Evolutionary conservation across 2,329 filamentous ascomycete species (phyloP).

Genomic region (Venturia nashicola): DNA sequence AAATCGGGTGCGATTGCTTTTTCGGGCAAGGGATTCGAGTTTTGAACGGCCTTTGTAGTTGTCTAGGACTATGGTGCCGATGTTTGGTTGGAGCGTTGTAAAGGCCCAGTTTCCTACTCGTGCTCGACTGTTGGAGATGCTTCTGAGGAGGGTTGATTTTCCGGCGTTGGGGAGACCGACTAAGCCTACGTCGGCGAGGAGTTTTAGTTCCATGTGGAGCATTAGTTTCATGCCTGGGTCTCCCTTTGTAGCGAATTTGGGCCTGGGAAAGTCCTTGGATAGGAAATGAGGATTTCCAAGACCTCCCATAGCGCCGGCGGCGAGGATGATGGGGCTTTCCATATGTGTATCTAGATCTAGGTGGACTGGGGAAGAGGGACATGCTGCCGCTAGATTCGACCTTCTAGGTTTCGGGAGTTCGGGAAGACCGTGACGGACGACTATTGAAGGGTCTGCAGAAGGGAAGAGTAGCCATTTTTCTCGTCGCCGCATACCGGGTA

Average conservation of each 20-base stretch:
- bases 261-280: conserved; percentile 58
- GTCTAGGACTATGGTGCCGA: conserved; percentile 90
- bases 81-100: conserved; percentile 87
- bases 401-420: conserved; percentile 42
- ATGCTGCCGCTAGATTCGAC: conserved; percentile 48
- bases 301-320: conserved; percentile 78
- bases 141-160: conserved; percentile 82
- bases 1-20: conserved; percentile 57
- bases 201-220: conserved; percentile 81
- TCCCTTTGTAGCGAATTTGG: conserved; percentile 80
- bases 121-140: conserved; percentile 77
- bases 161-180: conserved; percentile 94
- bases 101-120: conserved; percentile 93
- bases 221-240: conserved; percentile 67
- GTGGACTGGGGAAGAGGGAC: conserved; percentile 59
- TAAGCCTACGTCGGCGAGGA: conserved; percentile 87
- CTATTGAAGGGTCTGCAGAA: conserved; percentile 54
- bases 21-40: conserved; percentile 31
- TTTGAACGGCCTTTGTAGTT: conserved; percentile 65
- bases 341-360: conserved; percentile 54
- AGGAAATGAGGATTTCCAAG: conserved; percentile 90
- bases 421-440: conserved; percentile 46
- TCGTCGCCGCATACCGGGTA: conserved; percentile 17
- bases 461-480: conserved; percentile 84
- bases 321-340: conserved; percentile 70